Conservation (phyloP, 2,329 filamentous ascomycete genomes). For the Cladosporium sphaerospermum region DNA sequence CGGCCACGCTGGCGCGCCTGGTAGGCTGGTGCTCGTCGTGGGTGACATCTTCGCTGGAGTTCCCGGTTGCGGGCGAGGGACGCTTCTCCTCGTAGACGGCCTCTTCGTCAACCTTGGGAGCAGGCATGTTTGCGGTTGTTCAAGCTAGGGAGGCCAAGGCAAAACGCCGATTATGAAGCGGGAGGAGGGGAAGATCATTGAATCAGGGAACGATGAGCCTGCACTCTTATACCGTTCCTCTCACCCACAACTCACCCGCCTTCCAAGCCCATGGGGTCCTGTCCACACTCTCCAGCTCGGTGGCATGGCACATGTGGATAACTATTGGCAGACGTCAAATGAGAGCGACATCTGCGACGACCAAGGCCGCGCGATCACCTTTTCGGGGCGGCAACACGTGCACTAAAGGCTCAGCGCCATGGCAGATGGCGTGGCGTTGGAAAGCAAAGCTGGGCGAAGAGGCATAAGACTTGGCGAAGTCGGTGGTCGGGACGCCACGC, state of each 20-base stretch:
- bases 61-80: slow-evolving; percentile 8
- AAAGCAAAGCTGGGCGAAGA: not conserved
- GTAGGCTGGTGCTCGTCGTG: slow-evolving; percentile 4
- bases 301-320: slow-evolving; percentile 6
- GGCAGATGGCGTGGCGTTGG: slow-evolving; percentile 9
- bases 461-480: slow-evolving; percentile 1
- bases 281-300: slow-evolving; percentile 4
- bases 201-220: not conserved
- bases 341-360: not conserved
- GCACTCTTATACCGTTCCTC: slow-evolving; percentile 7
- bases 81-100: slow-evolving; percentile 10
- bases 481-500: not conserved
- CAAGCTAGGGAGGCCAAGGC: not conserved
- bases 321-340: slow-evolving; percentile 10
- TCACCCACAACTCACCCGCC: not conserved
- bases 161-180: not conserved
- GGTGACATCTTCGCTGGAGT: slow-evolving; percentile 12
- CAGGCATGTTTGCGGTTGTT: slow-evolving; percentile 10
- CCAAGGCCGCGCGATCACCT: slow-evolving; percentile 4
- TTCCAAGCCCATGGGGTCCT: slow-evolving; percentile 7
- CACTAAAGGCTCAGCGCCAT: slow-evolving; percentile 9
- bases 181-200: not conserved
- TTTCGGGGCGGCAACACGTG: not conserved
- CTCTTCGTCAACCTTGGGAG: slow-evolving; percentile 11
- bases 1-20: slow-evolving; percentile 14